Evolutionary conservation across 2,329 filamentous ascomycete genomes (phyloP).

Genomic region (Stagonosporopsis tanaceti): DNA sequence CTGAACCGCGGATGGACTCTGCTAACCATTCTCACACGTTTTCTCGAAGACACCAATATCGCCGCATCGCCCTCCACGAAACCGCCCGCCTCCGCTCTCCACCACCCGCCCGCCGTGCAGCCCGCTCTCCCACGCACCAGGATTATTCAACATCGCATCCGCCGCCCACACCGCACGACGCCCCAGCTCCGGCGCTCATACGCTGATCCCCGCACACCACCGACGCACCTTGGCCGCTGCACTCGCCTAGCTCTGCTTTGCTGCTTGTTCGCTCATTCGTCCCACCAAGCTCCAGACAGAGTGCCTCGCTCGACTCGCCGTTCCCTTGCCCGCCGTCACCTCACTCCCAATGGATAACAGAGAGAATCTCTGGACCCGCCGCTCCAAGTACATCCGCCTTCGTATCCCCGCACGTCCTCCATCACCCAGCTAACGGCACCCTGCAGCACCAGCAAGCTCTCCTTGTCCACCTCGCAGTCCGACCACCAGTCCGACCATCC

Average conservation of each 20-base stretch:
- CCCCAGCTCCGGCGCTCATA: not conserved
- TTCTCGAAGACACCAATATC: constrained; percentile 35
- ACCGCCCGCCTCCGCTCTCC: constrained; percentile 30
- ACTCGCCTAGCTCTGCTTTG: constrained; percentile 26
- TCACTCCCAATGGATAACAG: constrained; percentile 51
- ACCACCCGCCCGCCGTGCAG: constrained; percentile 19
- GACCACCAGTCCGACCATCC: constrained; percentile 60
- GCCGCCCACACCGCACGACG: constrained; percentile 1
- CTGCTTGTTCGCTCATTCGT: constrained; percentile 49
- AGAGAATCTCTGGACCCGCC: constrained; percentile 74
- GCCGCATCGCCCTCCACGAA: constrained; percentile 27
- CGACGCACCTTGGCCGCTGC: constrained; percentile 19
- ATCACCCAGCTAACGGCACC: constrained; percentile 38
- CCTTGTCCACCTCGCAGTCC: constrained; percentile 76
- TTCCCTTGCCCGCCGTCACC: constrained; percentile 18
- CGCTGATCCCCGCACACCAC: constrained; percentile 24
- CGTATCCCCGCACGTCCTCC: constrained; percentile 26
- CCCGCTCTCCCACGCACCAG: constrained; percentile 3
- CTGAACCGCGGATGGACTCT: constrained; percentile 28
- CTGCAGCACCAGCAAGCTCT: constrained; percentile 84
- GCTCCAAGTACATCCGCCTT: constrained; percentile 73
- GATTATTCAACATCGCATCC: constrained; percentile 9
- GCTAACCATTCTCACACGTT: constrained; percentile 40
- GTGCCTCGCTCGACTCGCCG: constrained; percentile 15
- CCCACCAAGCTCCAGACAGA: constrained; percentile 43